These are phyloP conservation scores for Fusarium luffae DNA, from an alignment of 2,329 filamentous ascomycete species.

Conservation along the genomic window DNA sequence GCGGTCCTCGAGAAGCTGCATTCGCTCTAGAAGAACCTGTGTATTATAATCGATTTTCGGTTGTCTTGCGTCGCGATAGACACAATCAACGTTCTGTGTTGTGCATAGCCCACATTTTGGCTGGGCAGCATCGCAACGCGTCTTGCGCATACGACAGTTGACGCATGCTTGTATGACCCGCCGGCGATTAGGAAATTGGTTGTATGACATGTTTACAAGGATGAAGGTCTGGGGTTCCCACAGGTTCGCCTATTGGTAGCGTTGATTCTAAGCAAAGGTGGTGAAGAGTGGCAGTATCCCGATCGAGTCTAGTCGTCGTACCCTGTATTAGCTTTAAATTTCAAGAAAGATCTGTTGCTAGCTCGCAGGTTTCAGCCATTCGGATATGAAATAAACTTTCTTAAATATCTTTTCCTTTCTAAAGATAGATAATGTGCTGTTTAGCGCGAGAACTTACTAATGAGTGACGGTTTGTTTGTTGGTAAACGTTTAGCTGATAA, in stretches of 20 bases:
- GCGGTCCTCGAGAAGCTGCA: constrained; percentile 47
- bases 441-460: too few species aligned
- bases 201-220: constrained; percentile 2
- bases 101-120: constrained; percentile 46
- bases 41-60: constrained; percentile 47
- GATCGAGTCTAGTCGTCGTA: background rate
- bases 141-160: constrained; percentile 48
- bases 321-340: too few species aligned
- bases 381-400: too few species aligned
- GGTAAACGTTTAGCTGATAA: too few species aligned
- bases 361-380: too few species aligned
- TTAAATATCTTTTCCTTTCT: too few species aligned
- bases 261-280: background rate
- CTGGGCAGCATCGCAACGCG: constrained; percentile 46
- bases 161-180: constrained; percentile 44
- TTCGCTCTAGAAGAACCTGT: constrained; percentile 44
- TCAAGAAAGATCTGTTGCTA: too few species aligned
- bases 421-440: too few species aligned
- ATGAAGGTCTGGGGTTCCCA: background rate
- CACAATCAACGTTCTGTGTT: constrained; percentile 46
- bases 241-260: background rate
- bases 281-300: background rate
- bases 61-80: constrained; percentile 46
- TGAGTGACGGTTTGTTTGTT: too few species aligned
- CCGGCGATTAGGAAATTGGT: constrained; percentile 15